A percentile compares a stretch with the other conserved stretches of the same genome.
These are phyloP conservation scores for Mycena sp. DNA, from an alignment of 1,284 basidiomycete genomes.

Conservation along the genomic window DNA sequence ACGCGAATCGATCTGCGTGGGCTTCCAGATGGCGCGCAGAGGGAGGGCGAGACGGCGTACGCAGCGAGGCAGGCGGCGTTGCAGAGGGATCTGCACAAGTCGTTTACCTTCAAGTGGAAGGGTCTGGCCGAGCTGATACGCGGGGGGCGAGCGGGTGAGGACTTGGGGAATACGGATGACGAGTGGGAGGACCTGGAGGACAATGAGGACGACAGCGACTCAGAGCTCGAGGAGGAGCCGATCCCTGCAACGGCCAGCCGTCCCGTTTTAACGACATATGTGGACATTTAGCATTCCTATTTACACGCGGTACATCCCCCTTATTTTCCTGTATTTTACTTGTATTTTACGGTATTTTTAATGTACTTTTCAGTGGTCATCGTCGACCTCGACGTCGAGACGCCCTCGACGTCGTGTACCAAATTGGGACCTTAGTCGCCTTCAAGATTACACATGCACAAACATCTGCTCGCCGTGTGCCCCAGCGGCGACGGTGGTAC, in stretches of 20 bases:
- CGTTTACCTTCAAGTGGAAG: neutral
- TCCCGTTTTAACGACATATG: neutral
- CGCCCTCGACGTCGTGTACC: neutral
- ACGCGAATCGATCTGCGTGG: neutral
- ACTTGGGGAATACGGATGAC: neutral
- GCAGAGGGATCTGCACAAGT: neutral
- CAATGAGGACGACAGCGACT: too few species aligned
- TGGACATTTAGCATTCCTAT: neutral
- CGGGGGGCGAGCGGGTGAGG: neutral
- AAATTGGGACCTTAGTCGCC: neutral
- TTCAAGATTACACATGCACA: neutral
- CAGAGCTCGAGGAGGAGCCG: neutral
- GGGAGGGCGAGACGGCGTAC: neutral
- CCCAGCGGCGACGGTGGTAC: neutral
- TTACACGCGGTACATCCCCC: neutral
- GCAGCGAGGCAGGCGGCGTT: neutral
- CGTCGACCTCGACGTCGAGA: neutral
- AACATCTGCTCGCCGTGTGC: neutral
- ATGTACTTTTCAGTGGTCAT: too few species aligned
- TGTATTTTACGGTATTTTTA: neutral
- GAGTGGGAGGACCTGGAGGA: neutral
- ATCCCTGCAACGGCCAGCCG: neutral
- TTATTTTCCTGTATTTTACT: neutral
- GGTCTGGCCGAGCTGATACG: neutral
- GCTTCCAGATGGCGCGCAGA: neutral